Base-by-base conservation (phyloP, 2,329 filamentous ascomycete species). In the Colletotrichum spaethianum region DNA sequence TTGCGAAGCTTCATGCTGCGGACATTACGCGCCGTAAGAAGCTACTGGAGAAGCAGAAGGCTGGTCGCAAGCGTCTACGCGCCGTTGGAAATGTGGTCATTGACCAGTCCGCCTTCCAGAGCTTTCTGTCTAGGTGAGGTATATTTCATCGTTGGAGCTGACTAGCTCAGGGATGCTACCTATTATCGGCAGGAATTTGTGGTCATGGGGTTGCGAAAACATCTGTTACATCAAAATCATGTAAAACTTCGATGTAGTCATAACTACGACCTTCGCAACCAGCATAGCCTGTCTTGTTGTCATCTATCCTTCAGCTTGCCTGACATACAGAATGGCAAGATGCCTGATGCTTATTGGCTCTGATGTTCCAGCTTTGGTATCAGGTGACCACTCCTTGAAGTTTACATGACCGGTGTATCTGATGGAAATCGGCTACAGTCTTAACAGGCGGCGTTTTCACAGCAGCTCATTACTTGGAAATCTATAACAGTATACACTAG, bases 1-100 rank as follows among this genome's bases (percentile, higher is more conserved):
- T 98, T 68, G 92, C 93, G 9, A 98, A 98, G 83, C 85, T 99
- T 67, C 97, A 99, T 80, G 96, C 96, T 0, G 93, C 93, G 73
- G 96, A 99, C 83, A 90, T 97, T 20, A 91, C 91, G 4, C 86
- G 96, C 70, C 89, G 95, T 46, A 89, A 91, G 78, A 99, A 99
- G 83, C 82, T 99, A 75, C 83, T 99, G 14, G 96, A 98, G 84
- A 98, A 96, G 86, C 96, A 99, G 83, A 99, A 99, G 84, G 95
- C 95, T 75, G 96, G 96, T 0, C 89, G 95, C 67, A 98, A 98
- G 89, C 93, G 93, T 82, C 83, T 99, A 71, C 90, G 94, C 71
- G 89, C 93, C 1, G 92, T 95, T 6, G 94, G 96, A 0, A 98
- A 97, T 79, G 95, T 99, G 0, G 89, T 95, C n/a, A 98, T 99